phyloP scores from a whole-genome alignment of 495 filamentous ascomycete species.

The Penicilliopsis zonata region DNA sequence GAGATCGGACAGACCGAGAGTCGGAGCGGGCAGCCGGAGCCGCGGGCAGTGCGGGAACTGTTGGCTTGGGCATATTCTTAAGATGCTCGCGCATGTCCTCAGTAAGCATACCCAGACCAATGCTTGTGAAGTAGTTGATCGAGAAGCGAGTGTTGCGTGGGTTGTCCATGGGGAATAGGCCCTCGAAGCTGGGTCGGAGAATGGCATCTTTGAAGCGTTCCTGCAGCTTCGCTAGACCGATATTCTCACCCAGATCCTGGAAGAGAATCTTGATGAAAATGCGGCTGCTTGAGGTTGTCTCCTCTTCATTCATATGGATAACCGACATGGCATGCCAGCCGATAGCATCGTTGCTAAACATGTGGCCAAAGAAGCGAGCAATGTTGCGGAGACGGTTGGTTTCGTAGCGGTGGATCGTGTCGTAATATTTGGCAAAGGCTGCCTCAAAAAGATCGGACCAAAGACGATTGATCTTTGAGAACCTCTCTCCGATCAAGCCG shows the following conservation, averaged over 20 bases:
- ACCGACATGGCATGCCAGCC: constrained; percentile 82
- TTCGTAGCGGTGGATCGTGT: constrained; percentile 93
- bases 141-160: constrained; percentile 86
- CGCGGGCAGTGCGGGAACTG: constrained; percentile 55
- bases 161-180: constrained; percentile 81
- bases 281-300: constrained; percentile 86
- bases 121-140: constrained; percentile 98
- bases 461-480: constrained; percentile 86
- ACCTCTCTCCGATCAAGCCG: constrained; percentile 84
- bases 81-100: constrained; percentile 89
- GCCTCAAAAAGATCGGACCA: constrained; percentile 89
- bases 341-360: constrained; percentile 75
- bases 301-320: constrained; percentile 88
- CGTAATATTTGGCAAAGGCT: constrained; percentile 85
- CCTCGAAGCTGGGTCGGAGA: constrained; percentile 65
- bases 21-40: constrained; percentile 41
- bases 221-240: constrained; percentile 71
- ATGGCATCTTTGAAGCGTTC: constrained; percentile 64
- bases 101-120: constrained; percentile 88
- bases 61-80: constrained; percentile 72
- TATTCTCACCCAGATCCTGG: constrained; percentile 76
- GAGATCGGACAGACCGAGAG: constrained; percentile 49
- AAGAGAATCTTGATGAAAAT: constrained; percentile 99
- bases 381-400: constrained; percentile 91
- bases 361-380: constrained; percentile 86